Conservation (phyloP, 495 filamentous ascomycete species). For the Halenospora varia region DNA sequence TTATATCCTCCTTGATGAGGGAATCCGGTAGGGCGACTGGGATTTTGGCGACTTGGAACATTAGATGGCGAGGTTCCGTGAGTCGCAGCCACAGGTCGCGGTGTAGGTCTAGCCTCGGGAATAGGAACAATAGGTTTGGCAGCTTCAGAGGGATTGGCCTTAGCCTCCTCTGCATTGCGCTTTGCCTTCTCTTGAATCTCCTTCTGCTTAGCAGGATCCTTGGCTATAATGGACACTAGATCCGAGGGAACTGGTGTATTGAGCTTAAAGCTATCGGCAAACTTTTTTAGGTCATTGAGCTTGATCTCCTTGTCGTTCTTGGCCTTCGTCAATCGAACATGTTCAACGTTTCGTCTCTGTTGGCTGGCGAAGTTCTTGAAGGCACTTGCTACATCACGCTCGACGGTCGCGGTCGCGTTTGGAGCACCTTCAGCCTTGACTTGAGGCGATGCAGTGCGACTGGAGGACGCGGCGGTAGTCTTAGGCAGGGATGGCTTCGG, state of each 20-base stretch:
- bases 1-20: conserved; percentile 13
- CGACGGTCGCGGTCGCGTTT: conserved; percentile 75
- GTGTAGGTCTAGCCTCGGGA: conserved; percentile 21
- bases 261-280: conserved; percentile 90
- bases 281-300: conserved; percentile 90
- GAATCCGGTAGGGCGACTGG: conserved; percentile 15
- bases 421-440: conserved; percentile 35
- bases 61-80: conserved; percentile 19
- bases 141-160: conserved; percentile 20
- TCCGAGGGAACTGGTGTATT: conserved; percentile 87
- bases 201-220: conserved; percentile 88
- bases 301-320: conserved; percentile 86
- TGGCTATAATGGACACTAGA: conserved; percentile 90
- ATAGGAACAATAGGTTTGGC: conserved; percentile 25
- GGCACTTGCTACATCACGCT: conserved; percentile 68
- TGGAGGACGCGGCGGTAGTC: conserved; percentile 31
- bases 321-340: conserved; percentile 64
- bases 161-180: conserved; percentile 58
- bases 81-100: conserved; percentile 22
- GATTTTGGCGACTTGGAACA: conserved; percentile 19
- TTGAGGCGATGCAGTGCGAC: conserved; percentile 36
- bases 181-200: conserved; percentile 85
- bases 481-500: conserved; percentile 30
- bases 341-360: conserved; percentile 58
- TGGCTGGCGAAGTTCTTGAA: conserved; percentile 75